Evolutionary conservation across 2,329 filamentous ascomycete genomes (phyloP), one percentile per base, ranked within the genome.

Genomic region (Elsinoe batatas): DNA sequence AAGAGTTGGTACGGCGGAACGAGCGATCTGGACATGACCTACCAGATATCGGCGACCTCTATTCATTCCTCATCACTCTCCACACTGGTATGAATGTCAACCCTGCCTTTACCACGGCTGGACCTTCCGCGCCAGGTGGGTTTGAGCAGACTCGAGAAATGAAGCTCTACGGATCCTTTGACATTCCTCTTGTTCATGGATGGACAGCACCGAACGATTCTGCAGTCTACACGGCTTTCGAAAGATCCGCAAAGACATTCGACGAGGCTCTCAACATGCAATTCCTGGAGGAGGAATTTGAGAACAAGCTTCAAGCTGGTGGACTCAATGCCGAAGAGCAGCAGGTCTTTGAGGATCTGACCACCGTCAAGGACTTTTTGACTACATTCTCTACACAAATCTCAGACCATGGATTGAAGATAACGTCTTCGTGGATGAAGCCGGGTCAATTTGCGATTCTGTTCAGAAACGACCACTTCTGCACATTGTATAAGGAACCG

Each of bases 41-140:
- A 20, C 91, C 91, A 0, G 93, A 97, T 67, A 85, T 97, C 8
- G 80, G 84, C 35, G 91, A 95, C 58, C 76, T 98, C 1, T 95
- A 95, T 68, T 78, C 79, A 5, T 98, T 98, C 65, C 75, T 98
- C 1, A 81, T 93, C 56, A 87, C 88, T 43, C 74, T 98, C 2
- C 89, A 96, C 63, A 97, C 91, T 0, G 93, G 93, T 36, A 95
- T 98, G 88, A 98, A 97, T 64, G 91, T 97, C 57, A 98, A 98
- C 61, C 93, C 93, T 2, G 82, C 87, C 17, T 93, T 95, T 60
- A 78, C 94, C 6, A 79, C 88, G 1, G 77, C 74, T 0, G 66
- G 71, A 6, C 74, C 78, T 12, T 55, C 56, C 2, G 66, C 70
- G 32, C 71, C 77, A n/a, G 91, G 91, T 0, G 85, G 82, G 0